phyloP scores from a whole-genome alignment of 2,329 filamentous ascomycete species.

The Pyricularia grisea region DNA sequence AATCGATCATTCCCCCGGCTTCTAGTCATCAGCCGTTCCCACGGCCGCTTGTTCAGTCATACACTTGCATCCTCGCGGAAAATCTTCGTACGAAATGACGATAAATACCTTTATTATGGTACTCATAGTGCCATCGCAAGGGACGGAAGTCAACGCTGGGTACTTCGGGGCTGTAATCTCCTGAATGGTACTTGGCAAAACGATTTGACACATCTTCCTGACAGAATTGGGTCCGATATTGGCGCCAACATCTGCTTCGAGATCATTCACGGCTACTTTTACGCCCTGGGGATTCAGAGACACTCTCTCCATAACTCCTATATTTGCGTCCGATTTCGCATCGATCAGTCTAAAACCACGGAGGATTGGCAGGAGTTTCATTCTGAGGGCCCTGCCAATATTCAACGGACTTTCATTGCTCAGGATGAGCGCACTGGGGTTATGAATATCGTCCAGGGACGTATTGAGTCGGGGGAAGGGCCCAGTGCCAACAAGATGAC shows the following conservation, averaged over 20 bases:
- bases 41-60: constrained; percentile 28
- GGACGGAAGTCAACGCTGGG: constrained; percentile 54
- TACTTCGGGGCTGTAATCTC: constrained; percentile 44
- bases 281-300: constrained; percentile 58
- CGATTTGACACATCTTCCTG: constrained; percentile 35
- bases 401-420: constrained; percentile 61
- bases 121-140: constrained; percentile 45
- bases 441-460: constrained; percentile 55
- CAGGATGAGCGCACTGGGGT: constrained; percentile 48
- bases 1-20: constrained; percentile 28
- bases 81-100: constrained; percentile 59
- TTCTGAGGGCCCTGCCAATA: constrained; percentile 62
- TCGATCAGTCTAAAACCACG: constrained; percentile 34
- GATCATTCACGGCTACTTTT: constrained; percentile 56
- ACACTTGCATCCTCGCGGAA: constrained; percentile 37
- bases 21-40: constrained; percentile 35
- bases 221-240: constrained; percentile 55
- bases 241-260: constrained; percentile 64
- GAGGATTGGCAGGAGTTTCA: constrained; percentile 58
- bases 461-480: constrained; percentile 51
- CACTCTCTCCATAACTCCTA: constrained; percentile 58
- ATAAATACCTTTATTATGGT: constrained; percentile 54
- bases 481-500: constrained; percentile 48
- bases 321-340: constrained; percentile 52
- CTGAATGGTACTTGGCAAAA: no score